Base-by-base conservation (phyloP, 495 filamentous ascomycete genomes). In the Lentithecium fluviatile region DNA sequence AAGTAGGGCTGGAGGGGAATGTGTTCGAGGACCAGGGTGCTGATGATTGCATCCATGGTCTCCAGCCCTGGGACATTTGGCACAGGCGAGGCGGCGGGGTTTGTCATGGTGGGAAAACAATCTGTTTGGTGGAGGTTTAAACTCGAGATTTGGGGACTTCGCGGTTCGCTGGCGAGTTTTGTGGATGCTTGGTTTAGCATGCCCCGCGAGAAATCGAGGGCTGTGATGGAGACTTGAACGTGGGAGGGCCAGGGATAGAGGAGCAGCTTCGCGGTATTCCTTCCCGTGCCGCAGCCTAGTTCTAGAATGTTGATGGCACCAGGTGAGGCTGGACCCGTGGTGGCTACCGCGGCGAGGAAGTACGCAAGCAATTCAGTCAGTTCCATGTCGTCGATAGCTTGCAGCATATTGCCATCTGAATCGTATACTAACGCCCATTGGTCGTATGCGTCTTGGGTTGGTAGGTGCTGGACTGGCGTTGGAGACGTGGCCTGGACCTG, bases 381-480 rank as follows among this genome's bases (percentile, higher is more conserved):
- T 68, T 86, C 79, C 37, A 81, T 67, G 32, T 81, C 82, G 67
- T 91, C 88, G 32, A 88, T 76, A 5, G 80, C 79, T 74, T 90
- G 88, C 1, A 91, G 77, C 69, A 89, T 86, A 69, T 90, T 91
- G 24, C 82, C 82, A 58, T 90, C 86, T 40, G 78, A 83, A 67
- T 91, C 87, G 72, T 91, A 90, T 59, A 84, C 75, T 69, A 78
- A 49, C 23, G 76, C 74, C 79, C 78, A 81, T 52, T 65, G 69
- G 43, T 77, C 62, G 49, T 82, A 82, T 19, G 76, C 74, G 29
- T 72, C 73, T 15, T 62, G 48, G 1, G 74, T 80, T 12, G 73
- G 57, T 7, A 78, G 61, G 21, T 71, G 70, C 15, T 69, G 61
- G 38, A 77, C 43, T 24, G 58, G 66, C 24, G 67, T 64, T 34